Evolutionary conservation across 208 protist species (phyloP).

Genomic region (Leishmania arabica): DNA sequence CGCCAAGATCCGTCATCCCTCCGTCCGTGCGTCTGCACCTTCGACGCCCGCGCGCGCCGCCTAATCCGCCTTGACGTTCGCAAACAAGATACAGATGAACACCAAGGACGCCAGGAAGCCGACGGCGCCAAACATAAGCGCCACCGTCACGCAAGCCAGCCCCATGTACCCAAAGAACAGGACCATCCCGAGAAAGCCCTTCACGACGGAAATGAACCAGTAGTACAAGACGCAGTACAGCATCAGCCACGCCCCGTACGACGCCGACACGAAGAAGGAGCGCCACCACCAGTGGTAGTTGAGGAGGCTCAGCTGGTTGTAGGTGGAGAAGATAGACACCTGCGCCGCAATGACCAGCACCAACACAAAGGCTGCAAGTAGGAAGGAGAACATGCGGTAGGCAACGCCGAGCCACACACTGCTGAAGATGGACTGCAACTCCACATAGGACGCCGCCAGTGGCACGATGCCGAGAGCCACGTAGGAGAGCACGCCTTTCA

Average conservation of each 20-base stretch:
- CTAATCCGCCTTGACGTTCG: slow-evolving; percentile 51
- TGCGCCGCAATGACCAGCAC: slow-evolving; percentile 92
- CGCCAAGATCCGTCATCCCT: neutral
- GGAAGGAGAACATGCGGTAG: slow-evolving; percentile 97
- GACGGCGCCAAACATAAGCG: slow-evolving; percentile 51
- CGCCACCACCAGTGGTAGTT: slow-evolving; percentile 97
- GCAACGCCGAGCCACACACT: slow-evolving; percentile 86
- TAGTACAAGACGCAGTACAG: slow-evolving; percentile 92
- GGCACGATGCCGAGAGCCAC: slow-evolving; percentile 85
- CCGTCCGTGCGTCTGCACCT: neutral
- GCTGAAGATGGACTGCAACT: slow-evolving; percentile 96
- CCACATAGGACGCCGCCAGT: slow-evolving; percentile 97
- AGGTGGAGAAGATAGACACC: slow-evolving; percentile 94
- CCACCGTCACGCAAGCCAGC: slow-evolving; percentile 36
- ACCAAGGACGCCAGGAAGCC: slow-evolving; percentile 60
- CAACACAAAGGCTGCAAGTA: slow-evolving; percentile 95
- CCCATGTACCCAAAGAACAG: slow-evolving; percentile 76
- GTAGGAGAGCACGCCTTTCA: slow-evolving; percentile 33
- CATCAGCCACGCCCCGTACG: slow-evolving; percentile 90
- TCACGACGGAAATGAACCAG: slow-evolving; percentile 60
- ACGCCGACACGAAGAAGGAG: slow-evolving; percentile 83
- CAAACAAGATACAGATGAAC: slow-evolving; percentile 62
- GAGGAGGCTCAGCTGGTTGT: slow-evolving; percentile 94
- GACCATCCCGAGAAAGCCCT: slow-evolving; percentile 39
- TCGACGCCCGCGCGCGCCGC: neutral